These are phyloP conservation scores for Ormosia semicastrata DNA, from an alignment of 306 rosid genomes.

Conservation along the genomic window DNA sequence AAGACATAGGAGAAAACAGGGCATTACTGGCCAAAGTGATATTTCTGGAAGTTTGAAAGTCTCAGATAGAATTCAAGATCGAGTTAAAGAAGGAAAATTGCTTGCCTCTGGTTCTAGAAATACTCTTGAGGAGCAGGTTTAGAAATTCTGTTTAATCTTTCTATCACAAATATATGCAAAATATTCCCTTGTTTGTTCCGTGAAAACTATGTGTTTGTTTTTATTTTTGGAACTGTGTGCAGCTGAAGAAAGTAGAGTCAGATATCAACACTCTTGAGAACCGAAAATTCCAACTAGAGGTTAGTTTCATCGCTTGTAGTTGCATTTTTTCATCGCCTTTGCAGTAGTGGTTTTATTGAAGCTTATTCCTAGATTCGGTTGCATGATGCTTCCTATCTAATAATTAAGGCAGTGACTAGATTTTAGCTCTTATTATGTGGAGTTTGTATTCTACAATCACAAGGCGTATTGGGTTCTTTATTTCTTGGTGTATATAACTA, in stretches of 20 bases:
- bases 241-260: conserved; percentile 67
- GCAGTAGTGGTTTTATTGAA: neutral
- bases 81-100: conserved; percentile 51
- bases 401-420: neutral
- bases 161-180: neutral
- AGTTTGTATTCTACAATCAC: neutral
- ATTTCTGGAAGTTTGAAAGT: conserved; percentile 63
- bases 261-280: conserved; percentile 56
- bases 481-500: neutral
- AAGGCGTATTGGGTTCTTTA: neutral
- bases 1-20: conserved; percentile 60
- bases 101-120: conserved; percentile 51
- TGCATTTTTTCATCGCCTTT: conserved; percentile 12
- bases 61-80: conserved; percentile 57
- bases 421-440: neutral
- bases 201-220: conserved; percentile 20
- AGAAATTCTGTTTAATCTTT: conserved; percentile 9
- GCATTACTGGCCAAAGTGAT: conserved; percentile 54
- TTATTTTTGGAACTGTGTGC: conserved; percentile 41
- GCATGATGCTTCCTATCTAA: neutral
- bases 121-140: conserved; percentile 70
- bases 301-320: conserved; percentile 45
- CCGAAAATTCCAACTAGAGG: conserved; percentile 64
- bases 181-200: conserved; percentile 13
- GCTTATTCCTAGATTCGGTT: neutral